A percentile compares a stretch with the other conserved stretches of the same genome.
These are phyloP conservation scores for Pleurostoma richardsiae DNA, from an alignment of 2,329 filamentous ascomycete genomes.

Conservation along the genomic window DNA sequence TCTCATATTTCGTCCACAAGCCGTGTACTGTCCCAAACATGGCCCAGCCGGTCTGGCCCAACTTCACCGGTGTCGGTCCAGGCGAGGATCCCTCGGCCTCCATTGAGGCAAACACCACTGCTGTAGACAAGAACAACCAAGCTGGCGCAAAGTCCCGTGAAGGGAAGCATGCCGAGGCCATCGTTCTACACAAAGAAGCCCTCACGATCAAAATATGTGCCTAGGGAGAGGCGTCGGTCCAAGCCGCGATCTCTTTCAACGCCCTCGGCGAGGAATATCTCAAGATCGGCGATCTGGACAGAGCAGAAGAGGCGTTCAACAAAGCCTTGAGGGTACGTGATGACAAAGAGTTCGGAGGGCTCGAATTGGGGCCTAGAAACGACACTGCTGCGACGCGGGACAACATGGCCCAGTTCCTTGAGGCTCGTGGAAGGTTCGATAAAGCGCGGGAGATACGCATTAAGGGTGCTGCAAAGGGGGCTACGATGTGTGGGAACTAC, in stretches of 20 bases:
- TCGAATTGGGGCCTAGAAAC: background rate
- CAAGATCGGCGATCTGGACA: background rate
- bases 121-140: constrained; percentile 1
- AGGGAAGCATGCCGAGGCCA: background rate
- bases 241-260: constrained; percentile 2
- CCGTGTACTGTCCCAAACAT: no score
- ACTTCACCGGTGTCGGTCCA: no score
- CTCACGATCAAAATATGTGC: background rate
- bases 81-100: no score
- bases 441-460: constrained; percentile 1
- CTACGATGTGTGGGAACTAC: background rate
- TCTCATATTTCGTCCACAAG: no score
- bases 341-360: background rate
- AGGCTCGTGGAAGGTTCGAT: background rate
- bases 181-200: constrained; percentile 1
- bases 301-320: background rate
- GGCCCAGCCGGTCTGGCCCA: no score
- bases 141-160: background rate
- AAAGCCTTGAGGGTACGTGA: constrained; percentile 1
- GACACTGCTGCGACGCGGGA: constrained; percentile 2
- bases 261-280: background rate
- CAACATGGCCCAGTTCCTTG: constrained; percentile 3
- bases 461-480: constrained; percentile 1
- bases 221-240: background rate
- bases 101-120: background rate